Percentiles rank a stretch among this genome's conserved stretches.
phyloP scores from a whole-genome alignment of 2,329 filamentous ascomycete species.

The Ophiobolus disseminans region DNA sequence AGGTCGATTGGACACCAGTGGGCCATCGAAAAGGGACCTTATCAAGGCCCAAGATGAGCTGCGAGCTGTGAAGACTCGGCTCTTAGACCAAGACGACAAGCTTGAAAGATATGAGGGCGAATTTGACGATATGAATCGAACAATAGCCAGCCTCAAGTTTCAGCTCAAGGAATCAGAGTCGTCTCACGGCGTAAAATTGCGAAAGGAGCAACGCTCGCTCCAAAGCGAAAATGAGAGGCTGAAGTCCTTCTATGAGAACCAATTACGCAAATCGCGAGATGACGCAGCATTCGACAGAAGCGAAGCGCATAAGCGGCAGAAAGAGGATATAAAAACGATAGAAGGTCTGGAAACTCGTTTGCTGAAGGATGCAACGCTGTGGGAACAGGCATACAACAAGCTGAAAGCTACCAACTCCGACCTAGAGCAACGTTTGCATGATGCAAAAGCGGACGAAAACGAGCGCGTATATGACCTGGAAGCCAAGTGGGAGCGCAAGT shows the following conservation, averaged over 20 bases:
- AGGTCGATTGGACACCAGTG: not conserved
- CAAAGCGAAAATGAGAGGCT: not conserved
- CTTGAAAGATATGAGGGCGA: not conserved
- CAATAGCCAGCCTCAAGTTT: not conserved
- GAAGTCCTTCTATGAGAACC: not conserved
- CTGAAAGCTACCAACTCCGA: not conserved
- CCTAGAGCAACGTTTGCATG: not conserved
- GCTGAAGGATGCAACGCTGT: no score
- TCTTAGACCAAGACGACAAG: not conserved
- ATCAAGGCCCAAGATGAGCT: no score
- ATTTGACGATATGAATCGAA: not conserved
- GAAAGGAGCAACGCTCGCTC: not conserved
- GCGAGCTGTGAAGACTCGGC: not conserved
- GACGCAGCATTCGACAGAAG: no score
- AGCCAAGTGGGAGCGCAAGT: not conserved
- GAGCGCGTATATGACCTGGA: not conserved
- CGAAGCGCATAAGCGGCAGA: no score
- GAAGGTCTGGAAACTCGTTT: no score
- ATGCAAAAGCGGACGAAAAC: not conserved
- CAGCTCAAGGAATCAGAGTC: not conserved
- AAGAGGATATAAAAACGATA: no score
- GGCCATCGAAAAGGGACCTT: no score
- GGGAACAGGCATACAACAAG: not conserved
- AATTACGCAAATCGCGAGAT: no score
- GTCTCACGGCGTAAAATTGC: not conserved